Evolutionary conservation across 2,329 filamentous ascomycete species (phyloP).

Genomic region (Fusarium papillatum): DNA sequence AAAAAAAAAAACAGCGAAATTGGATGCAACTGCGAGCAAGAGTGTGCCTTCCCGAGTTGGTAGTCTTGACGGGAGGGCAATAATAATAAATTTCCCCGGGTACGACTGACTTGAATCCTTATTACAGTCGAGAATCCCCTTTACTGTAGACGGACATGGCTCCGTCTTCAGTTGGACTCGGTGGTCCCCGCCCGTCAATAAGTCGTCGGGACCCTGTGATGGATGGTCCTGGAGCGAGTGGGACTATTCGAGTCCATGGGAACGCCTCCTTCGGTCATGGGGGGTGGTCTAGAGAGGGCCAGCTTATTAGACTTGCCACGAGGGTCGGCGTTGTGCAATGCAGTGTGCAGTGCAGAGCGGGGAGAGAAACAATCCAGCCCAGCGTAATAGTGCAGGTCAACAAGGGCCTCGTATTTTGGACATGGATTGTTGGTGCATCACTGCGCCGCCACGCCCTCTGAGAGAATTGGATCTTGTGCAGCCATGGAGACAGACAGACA

Average conservation of each 20-base stretch:
- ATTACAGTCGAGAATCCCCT: not conserved
- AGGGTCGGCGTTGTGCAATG: slow-evolving; percentile 13
- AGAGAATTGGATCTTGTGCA: slow-evolving; percentile 10
- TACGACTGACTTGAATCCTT: not conserved
- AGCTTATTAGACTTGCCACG: slow-evolving; percentile 3
- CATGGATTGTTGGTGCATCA: slow-evolving; percentile 5
- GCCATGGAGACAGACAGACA: not conserved
- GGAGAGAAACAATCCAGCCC: slow-evolving; percentile 16
- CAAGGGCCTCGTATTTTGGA: slow-evolving; percentile 30
- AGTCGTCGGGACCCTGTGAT: slow-evolving; percentile 20
- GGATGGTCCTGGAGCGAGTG: slow-evolving; percentile 4
- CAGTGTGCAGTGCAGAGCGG: slow-evolving; percentile 22
- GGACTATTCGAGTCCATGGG: not conserved
- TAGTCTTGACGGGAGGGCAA: not conserved
- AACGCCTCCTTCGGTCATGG: slow-evolving; percentile 32
- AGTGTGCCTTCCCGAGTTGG: slow-evolving; percentile 17
- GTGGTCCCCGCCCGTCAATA: slow-evolving; percentile 14
- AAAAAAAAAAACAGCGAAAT: slow-evolving; percentile 22
- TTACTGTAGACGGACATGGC: slow-evolving; percentile 21
- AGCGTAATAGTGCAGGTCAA: slow-evolving; percentile 22
- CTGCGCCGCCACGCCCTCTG: slow-evolving; percentile 26
- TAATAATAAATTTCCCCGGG: not conserved
- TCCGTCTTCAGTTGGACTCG: slow-evolving; percentile 28
- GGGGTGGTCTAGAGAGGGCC: not conserved
- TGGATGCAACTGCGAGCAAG: slow-evolving; percentile 9